A percentile compares a stretch with the other conserved stretches of the same genome.
Conservation (phyloP, 768 basidiomycete genomes). For the Auricularia sp. region DNA sequence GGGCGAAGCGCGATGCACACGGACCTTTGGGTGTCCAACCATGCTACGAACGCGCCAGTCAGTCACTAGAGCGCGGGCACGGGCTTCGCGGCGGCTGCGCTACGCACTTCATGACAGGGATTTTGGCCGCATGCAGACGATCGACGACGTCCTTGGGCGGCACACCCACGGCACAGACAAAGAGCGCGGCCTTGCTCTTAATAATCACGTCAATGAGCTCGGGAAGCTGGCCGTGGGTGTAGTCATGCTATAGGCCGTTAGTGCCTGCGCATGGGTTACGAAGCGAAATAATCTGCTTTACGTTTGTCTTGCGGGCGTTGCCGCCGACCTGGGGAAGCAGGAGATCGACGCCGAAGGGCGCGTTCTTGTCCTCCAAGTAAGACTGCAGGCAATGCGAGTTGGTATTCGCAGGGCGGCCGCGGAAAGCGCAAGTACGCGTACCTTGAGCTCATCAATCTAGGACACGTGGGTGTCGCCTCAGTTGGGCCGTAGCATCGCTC, state of each 20-base stretch:
- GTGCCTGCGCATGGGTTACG: too few relatives aligned
- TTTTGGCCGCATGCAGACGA: slow-evolving; percentile 66
- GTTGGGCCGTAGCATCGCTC: not conserved
- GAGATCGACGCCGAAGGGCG: slow-evolving; percentile 58
- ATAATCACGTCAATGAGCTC: slow-evolving; percentile 75
- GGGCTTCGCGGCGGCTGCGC: not conserved
- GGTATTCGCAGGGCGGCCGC: slow-evolving; percentile 2
- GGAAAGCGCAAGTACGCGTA: not conserved
- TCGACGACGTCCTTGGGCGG: slow-evolving; percentile 78
- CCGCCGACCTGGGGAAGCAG: slow-evolving; percentile 77
- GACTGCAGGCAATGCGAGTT: slow-evolving; percentile 39
- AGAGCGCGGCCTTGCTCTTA: slow-evolving; percentile 57
- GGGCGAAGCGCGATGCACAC: not conserved
- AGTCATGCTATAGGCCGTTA: slow-evolving; percentile 40
- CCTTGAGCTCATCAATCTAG: slow-evolving; percentile 1
- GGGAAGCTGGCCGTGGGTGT: slow-evolving; percentile 66
- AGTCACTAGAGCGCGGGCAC: not conserved
- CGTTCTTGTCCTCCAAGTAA: slow-evolving; percentile 53
- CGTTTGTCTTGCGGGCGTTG: slow-evolving; percentile 74
- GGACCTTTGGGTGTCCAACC: slow-evolving; percentile 77
- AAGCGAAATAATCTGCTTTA: slow-evolving; percentile 8
- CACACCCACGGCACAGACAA: slow-evolving; percentile 78
- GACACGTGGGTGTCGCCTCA: not conserved
- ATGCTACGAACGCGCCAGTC: slow-evolving; percentile 34
- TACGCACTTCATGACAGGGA: slow-evolving; percentile 76